Base-by-base conservation (phyloP, 805 yeast species). In the Diddensiella santjacobensis region DNA sequence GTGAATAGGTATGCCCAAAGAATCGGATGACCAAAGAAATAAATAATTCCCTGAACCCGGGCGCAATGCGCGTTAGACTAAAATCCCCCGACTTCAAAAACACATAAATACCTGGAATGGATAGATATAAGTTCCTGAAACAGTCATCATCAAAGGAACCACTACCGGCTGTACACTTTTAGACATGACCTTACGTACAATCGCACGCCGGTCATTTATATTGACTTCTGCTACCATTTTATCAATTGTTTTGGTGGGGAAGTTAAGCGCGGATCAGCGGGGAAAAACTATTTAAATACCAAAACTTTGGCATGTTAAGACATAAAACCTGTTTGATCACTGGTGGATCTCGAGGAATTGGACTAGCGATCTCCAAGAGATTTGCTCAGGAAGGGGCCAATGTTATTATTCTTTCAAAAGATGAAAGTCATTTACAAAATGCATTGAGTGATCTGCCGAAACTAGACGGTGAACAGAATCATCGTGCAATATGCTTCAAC, bases 321-420 rank as follows among this genome's bases (percentile, higher is more conserved):
- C 51, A 54, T 20, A 58, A 50, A 38, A 46, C 46, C 22, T 51
- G 55, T 13, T 48, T 59, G 18, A 33, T 83, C 1, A 83, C 88
- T 0, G 93, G 93, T 1, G 89, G 83, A 0, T 80, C 89, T 0
- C 66, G 74, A 40, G 91, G 93, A 0, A 67, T 84, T 11, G 93
- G 93, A 0, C 65, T 70, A 2, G 72, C 73, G 0, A 74, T 85
- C 15, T 83, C 88, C 0, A 53, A 60, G 29, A 61, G 57, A 24
- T 66, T 84, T 22, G 76, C 87, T 0, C 42, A 52, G 0, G 55
- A 68, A 23, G 90, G 90, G 1, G 74, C 78, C 22, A 68, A 67
- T 18, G 67, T 80, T 3, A 69, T 81, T 0, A 60, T 84, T 15
- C 52, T 80, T 3, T 74, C 87, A 0, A 61, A 86, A 37, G 69